phyloP scores from a whole-genome alignment of 352 stramenopile genomes.

The Hyaloperonospora arabidopsidis region DNA sequence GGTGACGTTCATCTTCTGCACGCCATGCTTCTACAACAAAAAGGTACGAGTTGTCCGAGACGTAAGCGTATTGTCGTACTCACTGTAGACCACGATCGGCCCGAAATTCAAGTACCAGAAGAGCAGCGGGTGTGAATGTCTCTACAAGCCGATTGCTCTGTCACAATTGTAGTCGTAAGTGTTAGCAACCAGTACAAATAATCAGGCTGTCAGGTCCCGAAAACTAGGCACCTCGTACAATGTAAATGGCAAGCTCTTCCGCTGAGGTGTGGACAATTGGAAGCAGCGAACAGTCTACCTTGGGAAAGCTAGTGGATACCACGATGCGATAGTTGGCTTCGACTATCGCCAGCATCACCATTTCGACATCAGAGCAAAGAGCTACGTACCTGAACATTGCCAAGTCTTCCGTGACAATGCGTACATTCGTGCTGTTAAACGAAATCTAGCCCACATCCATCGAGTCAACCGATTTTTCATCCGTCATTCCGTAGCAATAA shows the following conservation, averaged over 20 bases:
- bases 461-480: not conserved
- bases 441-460: slow-evolving; percentile 46
- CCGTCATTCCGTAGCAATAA: not conserved
- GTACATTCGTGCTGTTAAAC: slow-evolving; percentile 80
- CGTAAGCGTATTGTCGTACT: not conserved
- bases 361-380: no score
- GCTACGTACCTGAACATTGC: slow-evolving; percentile 78
- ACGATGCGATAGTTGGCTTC: not conserved
- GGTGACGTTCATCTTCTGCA: slow-evolving; percentile 88
- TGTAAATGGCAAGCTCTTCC: slow-evolving; percentile 94
- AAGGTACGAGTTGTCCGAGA: not conserved
- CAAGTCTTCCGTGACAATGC: slow-evolving; percentile 91
- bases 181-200: not conserved
- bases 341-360: not conserved
- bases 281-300: slow-evolving; percentile 91
- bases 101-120: slow-evolving; percentile 36
- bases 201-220: not conserved
- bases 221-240: slow-evolving; percentile 46
- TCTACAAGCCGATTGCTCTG: slow-evolving; percentile 82
- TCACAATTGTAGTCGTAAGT: not conserved
- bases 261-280: slow-evolving; percentile 96
- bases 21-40: slow-evolving; percentile 45
- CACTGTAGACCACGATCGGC: not conserved
- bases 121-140: slow-evolving; percentile 65
- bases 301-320: slow-evolving; percentile 75